Evolutionary conservation across 306 rosid genomes (phyloP), one percentile per base, ranked within the genome.

Genomic region (Morella rubra): DNA sequence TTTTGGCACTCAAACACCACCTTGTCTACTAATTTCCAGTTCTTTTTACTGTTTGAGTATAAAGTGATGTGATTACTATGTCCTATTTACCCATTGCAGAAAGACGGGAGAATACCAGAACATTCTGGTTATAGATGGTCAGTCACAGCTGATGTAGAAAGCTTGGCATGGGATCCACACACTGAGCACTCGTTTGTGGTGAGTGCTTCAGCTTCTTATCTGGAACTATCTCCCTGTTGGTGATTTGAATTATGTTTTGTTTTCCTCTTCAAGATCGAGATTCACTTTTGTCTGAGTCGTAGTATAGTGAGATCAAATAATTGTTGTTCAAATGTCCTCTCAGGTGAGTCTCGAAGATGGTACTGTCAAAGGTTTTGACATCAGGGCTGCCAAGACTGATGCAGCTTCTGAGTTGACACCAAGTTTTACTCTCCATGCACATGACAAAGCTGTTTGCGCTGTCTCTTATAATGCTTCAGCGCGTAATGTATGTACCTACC

Each of bases 151-250:
- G 97, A 94, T 51, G 98, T 94, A 14, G 98, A 94, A 86, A 84
- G 90, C 91, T 88, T 94, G 85, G 97, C 93, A 58, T 94, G 98
- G 97, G 96, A 94, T 84, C 97, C 98, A 13, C 96, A 94, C 78
- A 75, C 86, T 0, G 95, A 90, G 80, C 84, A 92, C 86, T 87
- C 83, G 24, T 94, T 88, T 85, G 93, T 89, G 98, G 98, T 94
- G 74, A 45, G 96, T 81, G 69, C 24, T 61, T 10, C 71, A 66
- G 52, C 79, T 69, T 87, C 74, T 37, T 40, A 60, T 27, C 10
- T 82, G 20, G 18, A 58, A 53, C 14, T 20, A 47, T 53, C 51
- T 44, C 64, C 24, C 42, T 16, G 54, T 50, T 11, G 52, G 52
- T 18, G 32, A 61, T 45, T 50, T 32, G 56, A 1, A 19, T 49